These are phyloP conservation scores for Caloboletus firmus DNA, from an alignment of 1,284 basidiomycete genomes.

Conservation along the genomic window DNA sequence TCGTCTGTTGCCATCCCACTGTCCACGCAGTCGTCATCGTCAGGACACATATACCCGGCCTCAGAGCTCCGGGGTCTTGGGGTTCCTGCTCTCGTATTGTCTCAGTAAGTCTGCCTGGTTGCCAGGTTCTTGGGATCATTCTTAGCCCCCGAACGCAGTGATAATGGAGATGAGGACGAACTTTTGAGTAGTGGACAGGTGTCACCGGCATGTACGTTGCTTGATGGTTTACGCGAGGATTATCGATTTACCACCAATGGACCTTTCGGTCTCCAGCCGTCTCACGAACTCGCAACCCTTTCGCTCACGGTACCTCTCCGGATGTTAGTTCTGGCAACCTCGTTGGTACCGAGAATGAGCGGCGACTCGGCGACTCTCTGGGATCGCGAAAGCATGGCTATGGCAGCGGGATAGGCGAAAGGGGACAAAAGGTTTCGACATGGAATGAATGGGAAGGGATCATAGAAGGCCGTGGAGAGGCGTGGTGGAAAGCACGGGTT, in stretches of 20 bases:
- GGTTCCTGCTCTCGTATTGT: conserved; percentile 30
- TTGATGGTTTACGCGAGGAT: conserved; percentile 4
- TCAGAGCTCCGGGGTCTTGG: conserved; percentile 30
- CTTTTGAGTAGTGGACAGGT: conserved; percentile 70
- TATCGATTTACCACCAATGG: conserved; percentile 6
- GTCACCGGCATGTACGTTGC: conserved; percentile 60
- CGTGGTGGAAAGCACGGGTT: conserved; percentile 23
- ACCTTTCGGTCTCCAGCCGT: conserved; percentile 31
- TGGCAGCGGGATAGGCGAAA: conserved; percentile 4
- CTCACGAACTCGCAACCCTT: conserved; percentile 43
- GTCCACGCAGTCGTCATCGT: conserved; percentile 36
- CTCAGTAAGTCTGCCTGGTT: conserved; percentile 23
- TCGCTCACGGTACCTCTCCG: conserved; percentile 38
- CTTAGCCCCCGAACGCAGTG: conserved; percentile 22
- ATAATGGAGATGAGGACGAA: conserved; percentile 57
- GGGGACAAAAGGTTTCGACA: conserved; percentile 43
- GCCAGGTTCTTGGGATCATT: too few species aligned
- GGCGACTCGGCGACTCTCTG: conserved; percentile 9
- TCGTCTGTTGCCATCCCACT: conserved; percentile 34
- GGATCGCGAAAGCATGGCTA: neutral
- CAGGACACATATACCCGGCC: conserved; percentile 32
- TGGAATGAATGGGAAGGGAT: conserved; percentile 48
- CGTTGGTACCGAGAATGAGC: conserved; percentile 16
- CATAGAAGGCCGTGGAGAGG: conserved; percentile 23
- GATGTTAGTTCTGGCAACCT: conserved; percentile 46